Conservation (phyloP, 352 stramenopile species). For the Phytophthora sp. region DNA sequence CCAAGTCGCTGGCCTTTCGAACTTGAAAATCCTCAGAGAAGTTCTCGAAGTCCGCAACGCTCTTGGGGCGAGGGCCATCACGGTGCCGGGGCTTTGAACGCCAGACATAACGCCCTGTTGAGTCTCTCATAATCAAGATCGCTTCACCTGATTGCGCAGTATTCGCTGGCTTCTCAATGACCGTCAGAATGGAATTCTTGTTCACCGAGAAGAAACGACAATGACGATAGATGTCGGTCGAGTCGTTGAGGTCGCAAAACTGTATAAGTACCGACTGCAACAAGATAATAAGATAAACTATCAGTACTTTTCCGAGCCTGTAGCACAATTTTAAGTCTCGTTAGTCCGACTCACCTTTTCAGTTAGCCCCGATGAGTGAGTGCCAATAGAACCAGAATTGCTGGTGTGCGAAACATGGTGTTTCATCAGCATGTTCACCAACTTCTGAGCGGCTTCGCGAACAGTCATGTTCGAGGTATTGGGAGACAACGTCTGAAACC, state of each 20-base stretch:
- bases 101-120: constrained; percentile 81
- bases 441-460: constrained; percentile 75
- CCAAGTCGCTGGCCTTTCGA: constrained; percentile 30
- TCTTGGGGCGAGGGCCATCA: constrained; percentile 60
- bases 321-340: neutral
- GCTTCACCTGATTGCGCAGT: constrained; percentile 52
- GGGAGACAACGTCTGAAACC: constrained; percentile 66
- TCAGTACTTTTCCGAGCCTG: constrained; percentile 8
- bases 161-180: constrained; percentile 78
- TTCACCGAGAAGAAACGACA: constrained; percentile 87
- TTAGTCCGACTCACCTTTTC: constrained; percentile 54
- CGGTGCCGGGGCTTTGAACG: constrained; percentile 71
- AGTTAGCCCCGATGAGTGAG: constrained; percentile 56
- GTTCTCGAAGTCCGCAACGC: constrained; percentile 66
- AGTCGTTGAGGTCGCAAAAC: constrained; percentile 55
- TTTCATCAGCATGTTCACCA: constrained; percentile 90
- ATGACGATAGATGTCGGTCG: constrained; percentile 48
- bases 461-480: constrained; percentile 59
- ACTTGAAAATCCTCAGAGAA: constrained; percentile 48
- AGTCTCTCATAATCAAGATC: constrained; percentile 82
- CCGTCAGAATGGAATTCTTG: constrained; percentile 79
- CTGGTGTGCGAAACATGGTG: constrained; percentile 77
- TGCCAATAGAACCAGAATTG: constrained; percentile 43
- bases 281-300: constrained; percentile 12
- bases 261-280: constrained; percentile 59